Evolutionary conservation across 768 basidiomycete genomes (phyloP).

Genomic region (Termitomyces sp.): DNA sequence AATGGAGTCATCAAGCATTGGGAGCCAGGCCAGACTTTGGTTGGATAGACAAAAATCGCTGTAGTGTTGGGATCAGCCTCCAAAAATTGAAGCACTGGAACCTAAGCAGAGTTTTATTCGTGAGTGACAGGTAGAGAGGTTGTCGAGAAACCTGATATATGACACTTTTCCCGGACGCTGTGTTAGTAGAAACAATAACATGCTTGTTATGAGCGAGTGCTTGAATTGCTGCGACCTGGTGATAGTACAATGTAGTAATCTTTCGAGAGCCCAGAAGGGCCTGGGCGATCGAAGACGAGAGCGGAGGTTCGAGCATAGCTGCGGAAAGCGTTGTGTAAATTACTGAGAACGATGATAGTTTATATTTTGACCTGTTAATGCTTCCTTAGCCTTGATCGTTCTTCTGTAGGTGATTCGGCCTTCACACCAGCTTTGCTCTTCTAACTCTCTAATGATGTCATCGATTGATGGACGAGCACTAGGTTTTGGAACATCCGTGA

Average conservation of each 20-base stretch:
- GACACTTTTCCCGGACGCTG: slow-evolving; percentile 86
- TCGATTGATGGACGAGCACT: slow-evolving; percentile 55
- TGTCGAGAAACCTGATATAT: slow-evolving; percentile 65
- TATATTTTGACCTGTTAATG: slow-evolving; percentile 37
- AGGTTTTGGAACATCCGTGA: slow-evolving; percentile 33
- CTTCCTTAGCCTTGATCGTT: slow-evolving; percentile 48
- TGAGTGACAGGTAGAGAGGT: neutral
- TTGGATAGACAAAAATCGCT: slow-evolving; percentile 85
- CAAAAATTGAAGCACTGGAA: slow-evolving; percentile 66
- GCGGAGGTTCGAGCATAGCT: slow-evolving; percentile 50
- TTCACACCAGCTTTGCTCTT: slow-evolving; percentile 59
- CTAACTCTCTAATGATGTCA: slow-evolving; percentile 54
- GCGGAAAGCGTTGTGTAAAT: neutral
- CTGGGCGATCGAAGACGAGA: slow-evolving; percentile 52
- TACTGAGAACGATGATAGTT: neutral
- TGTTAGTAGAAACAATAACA: slow-evolving; percentile 87
- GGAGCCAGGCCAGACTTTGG: slow-evolving; percentile 50
- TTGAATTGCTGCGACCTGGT: slow-evolving; percentile 71
- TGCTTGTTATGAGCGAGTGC: slow-evolving; percentile 53
- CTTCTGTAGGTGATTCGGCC: slow-evolving; percentile 63
- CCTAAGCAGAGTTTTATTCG: slow-evolving; percentile 30
- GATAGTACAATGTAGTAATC: slow-evolving; percentile 62
- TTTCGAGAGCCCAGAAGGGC: slow-evolving; percentile 57
- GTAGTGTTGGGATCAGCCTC: slow-evolving; percentile 59
- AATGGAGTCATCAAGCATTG: neutral